Evolutionary conservation across 2,329 filamentous ascomycete genomes (phyloP), one percentile per base, ranked within the genome.

Genomic region (Stagonosporopsis chrysanthemi): DNA sequence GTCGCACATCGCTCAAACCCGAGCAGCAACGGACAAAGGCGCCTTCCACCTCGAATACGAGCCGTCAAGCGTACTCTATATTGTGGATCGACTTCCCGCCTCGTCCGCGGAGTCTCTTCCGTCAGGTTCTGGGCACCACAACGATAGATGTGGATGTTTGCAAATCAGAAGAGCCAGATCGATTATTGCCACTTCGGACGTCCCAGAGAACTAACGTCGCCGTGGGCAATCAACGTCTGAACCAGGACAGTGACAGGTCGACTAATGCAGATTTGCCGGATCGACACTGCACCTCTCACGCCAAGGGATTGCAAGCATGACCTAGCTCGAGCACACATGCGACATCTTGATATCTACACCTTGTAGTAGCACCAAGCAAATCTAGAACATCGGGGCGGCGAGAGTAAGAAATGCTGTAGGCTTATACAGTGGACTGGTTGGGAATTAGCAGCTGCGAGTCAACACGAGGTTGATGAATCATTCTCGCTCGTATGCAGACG

Each of bases 21-120:
- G 44, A 36, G 15, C 9, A 19, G 17, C 31, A 24, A 19, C 44
- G 44, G 52, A 48, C 23, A 29, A 48, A 24, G 38, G 44, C 43
- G 38, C 44, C 9, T 22, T 31, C 31, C 17, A 17, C n/a, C 11
- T 14, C 31, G 29, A 43, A 15, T 29, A 48, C 44, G 29, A 24
- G 22, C 12, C 22, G 24, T 44, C n/a, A 15, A 28, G 23, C 22
- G 35, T 11, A n/a, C 3, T 39, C n/a, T 11, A 29, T 24, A 43
- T 22, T 22, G 23, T 22, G 29, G 48, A 36, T 22, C 23, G 24
- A 24, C 17, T 50, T 48, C 23, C 24, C 12, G 26, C 39, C 9
- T 33, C 31, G 3, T 33, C 31, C 24, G 24, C 44, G 46, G 38
- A 38, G 24, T 31, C 12, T n/a, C n/a, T n/a, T n/a, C n/a, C n/a